Evolutionary conservation across 2,329 filamentous ascomycete genomes (phyloP), one percentile per base, ranked within the genome.

Genomic region (Aureobasidium leucospermi): DNA sequence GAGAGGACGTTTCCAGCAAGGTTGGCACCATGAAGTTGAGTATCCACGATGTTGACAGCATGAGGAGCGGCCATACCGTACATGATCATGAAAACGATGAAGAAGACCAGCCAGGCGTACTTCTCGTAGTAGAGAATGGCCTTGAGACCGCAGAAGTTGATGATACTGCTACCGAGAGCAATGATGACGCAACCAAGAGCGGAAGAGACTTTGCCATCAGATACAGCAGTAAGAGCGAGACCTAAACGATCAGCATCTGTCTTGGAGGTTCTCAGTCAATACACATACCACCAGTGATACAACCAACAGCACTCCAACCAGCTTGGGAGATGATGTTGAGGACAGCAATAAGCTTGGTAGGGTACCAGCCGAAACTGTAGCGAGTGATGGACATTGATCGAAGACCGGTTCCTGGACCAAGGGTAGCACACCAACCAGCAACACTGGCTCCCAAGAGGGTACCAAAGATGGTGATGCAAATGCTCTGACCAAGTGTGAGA

Each of bases 321-420:
- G 76, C 69, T 63, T 78, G 76, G 49, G 78, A 72, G 32, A 79
- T 69, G 31, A 76, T 74, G 49, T 79, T 80, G 46, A 79, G 72
- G 1, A 74, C 66, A 4, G 76, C 76, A 58, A 76, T 73, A 58
- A 79, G 67, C 63, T 79, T 79, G 56, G 76, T 76, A 15, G 77
- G 76, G 62, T 72, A 79, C 73, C 77, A 79, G n/a, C 77, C 77
- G 60, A 79, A 77, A n/a, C 75, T 76, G 63, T 76, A 78, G 52
- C 77, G 70, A 51, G 74, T 73, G 32, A 76, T 71, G 2, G 69
- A 69, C 49, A 79, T 78, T 59, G 77, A 73, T 49, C 77, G 71
- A 23, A 79, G 67, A 59, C 70, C 70, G 1, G 69, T 71, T 4
- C 69, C 64, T 0, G 70, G 64, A 4, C 70, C 70, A 34, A 72